Evolutionary conservation across 768 basidiomycete species (phyloP), one percentile per base, ranked within the genome.

Genomic region (Mycena crocata): DNA sequence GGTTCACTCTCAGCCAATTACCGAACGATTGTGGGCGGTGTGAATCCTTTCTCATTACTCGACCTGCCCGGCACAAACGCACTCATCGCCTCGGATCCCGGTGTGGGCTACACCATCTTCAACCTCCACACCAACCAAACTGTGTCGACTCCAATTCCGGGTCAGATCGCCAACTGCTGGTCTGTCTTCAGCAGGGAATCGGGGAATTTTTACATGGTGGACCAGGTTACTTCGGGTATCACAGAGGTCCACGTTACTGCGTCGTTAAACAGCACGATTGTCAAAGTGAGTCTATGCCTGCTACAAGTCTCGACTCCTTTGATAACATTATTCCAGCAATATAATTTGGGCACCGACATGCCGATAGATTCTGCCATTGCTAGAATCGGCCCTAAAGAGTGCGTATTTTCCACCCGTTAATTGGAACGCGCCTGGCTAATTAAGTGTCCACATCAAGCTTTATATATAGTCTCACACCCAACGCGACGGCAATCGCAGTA

Each of bases 391-490:
- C 58, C 58, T 2, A 45, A 62, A 30, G 67, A 68, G 66, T 67
- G 13, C 21, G 51, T 12, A 10, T 34, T 37, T 24, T 15, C 7
- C 15, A 23, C 9, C 23, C 6, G 49, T 39, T 26, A 1, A 55
- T 7, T 30, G 37, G 26, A 24, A 56, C 28, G n/a, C 31, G 13
- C 13, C 40, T 5, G 19, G n/a, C 56, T 58, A 15, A 64, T 52
- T 13, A 12, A 39, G 46, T 24, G 39, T 37, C 35, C n/a, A n/a
- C 5, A 58, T 39, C 35, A 55, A 83, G 82, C 73, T 83, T 82
- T 76, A 71, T 83, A 63, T 82, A 81, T 71, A 74, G 83, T 34
- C 66, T 84, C 48, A 73, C 77, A 13, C 75, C 83, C 2, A 80
- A 79, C 68, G 74, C 75, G 24, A 81, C 82, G 0, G 73, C 78